phyloP scores from a whole-genome alignment of 2,329 filamentous ascomycete genomes.

The Colletotrichum somersetense region DNA sequence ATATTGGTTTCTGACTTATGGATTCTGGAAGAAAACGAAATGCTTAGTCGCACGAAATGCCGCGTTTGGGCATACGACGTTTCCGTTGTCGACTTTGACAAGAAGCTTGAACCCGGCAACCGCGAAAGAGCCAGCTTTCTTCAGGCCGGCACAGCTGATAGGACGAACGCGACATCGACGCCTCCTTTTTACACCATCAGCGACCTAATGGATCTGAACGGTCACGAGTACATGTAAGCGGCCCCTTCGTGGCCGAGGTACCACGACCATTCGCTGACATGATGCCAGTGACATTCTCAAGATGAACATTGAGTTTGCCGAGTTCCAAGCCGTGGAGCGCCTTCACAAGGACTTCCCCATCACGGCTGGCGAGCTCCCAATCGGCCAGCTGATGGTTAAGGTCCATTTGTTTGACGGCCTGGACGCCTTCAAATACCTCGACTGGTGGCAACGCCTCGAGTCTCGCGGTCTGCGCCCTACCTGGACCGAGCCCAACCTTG shows the following conservation, averaged over 20 bases:
- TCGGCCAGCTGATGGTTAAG: slow-evolving; percentile 44
- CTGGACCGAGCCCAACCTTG: slow-evolving; percentile 46
- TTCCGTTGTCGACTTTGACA: slow-evolving; percentile 51
- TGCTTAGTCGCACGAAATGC: slow-evolving; percentile 54
- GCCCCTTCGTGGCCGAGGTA: not conserved
- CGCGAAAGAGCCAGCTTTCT: slow-evolving; percentile 50
- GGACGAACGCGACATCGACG: slow-evolving; percentile 44
- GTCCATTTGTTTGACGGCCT: slow-evolving; percentile 40
- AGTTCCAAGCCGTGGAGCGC: slow-evolving; percentile 50
- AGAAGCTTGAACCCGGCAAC: slow-evolving; percentile 45
- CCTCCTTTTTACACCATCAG: slow-evolving; percentile 52
- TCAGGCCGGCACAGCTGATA: slow-evolving; percentile 49
- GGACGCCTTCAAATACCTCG: slow-evolving; percentile 39
- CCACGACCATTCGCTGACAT: slow-evolving; percentile 13
- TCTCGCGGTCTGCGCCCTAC: slow-evolving; percentile 44
- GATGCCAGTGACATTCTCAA: slow-evolving; percentile 53
- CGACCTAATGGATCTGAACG: slow-evolving; percentile 54
- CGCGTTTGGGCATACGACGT: slow-evolving; percentile 56
- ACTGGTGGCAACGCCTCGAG: slow-evolving; percentile 46
- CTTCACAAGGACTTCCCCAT: slow-evolving; percentile 45
- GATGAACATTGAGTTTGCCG: slow-evolving; percentile 55
- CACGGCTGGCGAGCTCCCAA: slow-evolving; percentile 35
- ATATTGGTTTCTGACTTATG: not conserved
- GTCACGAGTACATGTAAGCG: slow-evolving; percentile 52
- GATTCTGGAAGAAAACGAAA: slow-evolving; percentile 49